These are phyloP conservation scores for Calycina herbarum DNA, from an alignment of 2,329 filamentous ascomycete species.

Conservation along the genomic window DNA sequence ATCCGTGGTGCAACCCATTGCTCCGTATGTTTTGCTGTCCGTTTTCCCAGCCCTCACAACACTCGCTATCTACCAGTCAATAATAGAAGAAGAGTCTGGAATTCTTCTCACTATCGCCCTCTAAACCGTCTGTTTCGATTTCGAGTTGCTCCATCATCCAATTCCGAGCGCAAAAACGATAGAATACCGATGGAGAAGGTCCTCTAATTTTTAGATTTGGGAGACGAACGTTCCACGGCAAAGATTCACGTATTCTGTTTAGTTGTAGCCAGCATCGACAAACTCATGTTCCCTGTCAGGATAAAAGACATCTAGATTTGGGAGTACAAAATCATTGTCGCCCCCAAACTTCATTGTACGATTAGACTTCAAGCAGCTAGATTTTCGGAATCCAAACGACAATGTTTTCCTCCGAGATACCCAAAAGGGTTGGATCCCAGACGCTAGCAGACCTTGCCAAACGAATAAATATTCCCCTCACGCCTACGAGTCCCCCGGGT, in stretches of 20 bases:
- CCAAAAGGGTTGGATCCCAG: constrained; percentile 28
- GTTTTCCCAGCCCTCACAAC: constrained; percentile 21
- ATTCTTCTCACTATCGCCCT: constrained; percentile 37
- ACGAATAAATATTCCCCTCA: constrained; percentile 61
- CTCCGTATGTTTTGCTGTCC: constrained; percentile 21
- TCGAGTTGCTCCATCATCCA: not conserved
- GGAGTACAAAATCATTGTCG: not conserved
- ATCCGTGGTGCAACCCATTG: constrained; percentile 24
- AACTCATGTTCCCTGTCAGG: constrained; percentile 4
- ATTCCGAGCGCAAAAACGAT: not conserved
- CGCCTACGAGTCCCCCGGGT: constrained; percentile 59
- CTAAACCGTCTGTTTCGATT: constrained; percentile 6
- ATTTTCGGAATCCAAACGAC: constrained; percentile 14
- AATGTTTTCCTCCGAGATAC: constrained; percentile 19
- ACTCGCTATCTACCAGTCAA: constrained; percentile 34
- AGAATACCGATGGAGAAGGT: constrained; percentile 18
- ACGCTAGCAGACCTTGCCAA: constrained; percentile 35
- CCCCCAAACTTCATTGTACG: constrained; percentile 4
- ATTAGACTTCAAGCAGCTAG: not conserved
- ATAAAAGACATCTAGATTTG: not conserved
- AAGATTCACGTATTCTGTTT: not conserved
- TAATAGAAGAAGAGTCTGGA: constrained; percentile 40
- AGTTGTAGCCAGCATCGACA: not conserved
- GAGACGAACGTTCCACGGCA: not conserved
- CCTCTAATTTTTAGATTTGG: not conserved